Evolutionary conservation across 805 yeast species (phyloP), one percentile per base, ranked within the genome.

Genomic region (Candida manassasensis): DNA sequence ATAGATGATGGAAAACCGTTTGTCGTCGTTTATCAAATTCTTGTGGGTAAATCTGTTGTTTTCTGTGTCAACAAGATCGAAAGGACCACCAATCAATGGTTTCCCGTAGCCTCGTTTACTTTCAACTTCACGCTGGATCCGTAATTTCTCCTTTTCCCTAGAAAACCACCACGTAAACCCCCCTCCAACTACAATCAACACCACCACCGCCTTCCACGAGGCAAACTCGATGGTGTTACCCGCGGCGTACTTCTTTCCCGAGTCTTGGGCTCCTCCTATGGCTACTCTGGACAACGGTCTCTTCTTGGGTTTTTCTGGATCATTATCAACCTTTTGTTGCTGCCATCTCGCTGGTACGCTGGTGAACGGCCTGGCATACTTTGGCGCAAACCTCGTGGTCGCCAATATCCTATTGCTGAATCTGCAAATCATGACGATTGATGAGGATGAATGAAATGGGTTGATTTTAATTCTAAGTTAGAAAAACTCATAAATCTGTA

Each of bases 71-170:
- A 73, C 61, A 42, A 93, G 64, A 38, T 71, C 64, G 59, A 93
- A 93, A 9, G 87, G 82, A 0, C 97, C 97, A 14, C 98, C 98
- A 42, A 93, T 83, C 31, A 84, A 67, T 2, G 97, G 97, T 54
- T 81, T 87, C 15, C 98, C 98, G 49, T 83, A 71, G 12, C 96
- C 93, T 61, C 90, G 75, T 53, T 84, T 86, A 36, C 81, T 75
- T 48, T 86, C 95, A 13, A 88, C 94, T 50, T 82, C 87, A 47
- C 77, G 81, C 51, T 84, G 83, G 18, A 79, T 67, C 44, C 79
- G 76, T 29, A 89, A 53, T 56, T 86, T 77, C 54, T 77, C 76
- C 69, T 87, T 89, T 53, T 90, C 96, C 34, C 65, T 65, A 32
- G 74, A 70, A 61, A 90, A 89, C 59, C 78, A 77, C 53, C 67